These are phyloP conservation scores for Curvularia hawaiiensis DNA, from an alignment of 2,329 filamentous ascomycete genomes.

Conservation along the genomic window DNA sequence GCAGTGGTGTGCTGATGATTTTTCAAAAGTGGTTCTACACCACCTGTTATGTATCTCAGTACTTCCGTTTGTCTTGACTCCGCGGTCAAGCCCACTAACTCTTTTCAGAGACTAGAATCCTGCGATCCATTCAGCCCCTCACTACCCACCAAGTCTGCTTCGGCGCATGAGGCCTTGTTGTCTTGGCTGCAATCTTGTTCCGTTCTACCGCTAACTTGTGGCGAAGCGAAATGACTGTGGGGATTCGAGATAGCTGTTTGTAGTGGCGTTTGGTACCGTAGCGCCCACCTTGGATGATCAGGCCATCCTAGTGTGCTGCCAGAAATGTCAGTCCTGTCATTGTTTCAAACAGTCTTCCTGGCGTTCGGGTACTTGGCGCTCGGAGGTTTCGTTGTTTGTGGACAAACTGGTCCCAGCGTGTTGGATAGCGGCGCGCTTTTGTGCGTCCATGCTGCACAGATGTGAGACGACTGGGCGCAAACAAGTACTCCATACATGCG, in stretches of 20 bases:
- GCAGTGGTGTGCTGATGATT: slow-evolving; percentile 8
- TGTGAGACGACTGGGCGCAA: not conserved
- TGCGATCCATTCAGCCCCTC: not conserved
- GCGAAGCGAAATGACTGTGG: slow-evolving; percentile 11
- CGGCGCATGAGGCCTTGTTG: slow-evolving; percentile 3
- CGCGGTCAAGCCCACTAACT: not conserved
- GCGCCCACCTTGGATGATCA: not conserved
- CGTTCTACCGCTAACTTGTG: slow-evolving; percentile 2
- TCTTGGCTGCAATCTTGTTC: slow-evolving; percentile 5
- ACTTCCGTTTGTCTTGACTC: not conserved
- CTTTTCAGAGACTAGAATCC: not conserved
- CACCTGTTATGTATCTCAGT: slow-evolving; percentile 8
- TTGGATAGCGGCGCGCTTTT: not conserved
- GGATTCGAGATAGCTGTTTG: slow-evolving; percentile 1
- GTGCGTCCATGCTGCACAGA: not conserved
- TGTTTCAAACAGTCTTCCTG: slow-evolving; percentile 7
- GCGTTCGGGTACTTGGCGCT: slow-evolving; percentile 5
- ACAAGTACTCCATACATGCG: not conserved
- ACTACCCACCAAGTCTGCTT: not conserved
- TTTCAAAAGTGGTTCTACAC: not conserved
- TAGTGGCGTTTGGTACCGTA: slow-evolving; percentile 3
- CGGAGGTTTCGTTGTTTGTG: not conserved
- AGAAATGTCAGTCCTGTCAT: not conserved
- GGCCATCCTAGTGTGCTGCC: not conserved
- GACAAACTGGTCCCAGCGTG: not conserved